phyloP scores from a whole-genome alignment of 1,284 basidiomycete genomes.

The Trichosporon coremiiforme region DNA sequence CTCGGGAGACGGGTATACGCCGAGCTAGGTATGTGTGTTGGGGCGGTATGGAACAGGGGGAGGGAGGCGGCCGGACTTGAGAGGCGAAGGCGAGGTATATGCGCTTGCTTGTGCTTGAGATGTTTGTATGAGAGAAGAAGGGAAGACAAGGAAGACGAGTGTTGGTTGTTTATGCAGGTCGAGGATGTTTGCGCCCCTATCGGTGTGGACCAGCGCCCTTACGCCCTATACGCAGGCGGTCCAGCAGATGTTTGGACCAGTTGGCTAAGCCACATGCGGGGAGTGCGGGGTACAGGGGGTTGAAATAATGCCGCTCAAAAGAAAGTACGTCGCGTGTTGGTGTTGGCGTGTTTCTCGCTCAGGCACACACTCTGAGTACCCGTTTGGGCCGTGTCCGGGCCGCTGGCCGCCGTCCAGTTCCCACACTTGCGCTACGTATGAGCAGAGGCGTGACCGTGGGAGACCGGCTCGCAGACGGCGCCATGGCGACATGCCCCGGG shows the following conservation, averaged over 20 bases:
- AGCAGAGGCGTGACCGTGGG: not conserved
- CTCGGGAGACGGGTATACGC: slow-evolving; percentile 1
- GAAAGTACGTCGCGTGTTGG: slow-evolving; percentile 1
- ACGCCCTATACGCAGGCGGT: not conserved
- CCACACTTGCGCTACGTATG: not conserved
- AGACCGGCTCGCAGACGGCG: not conserved
- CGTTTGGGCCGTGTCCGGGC: slow-evolving; percentile 14
- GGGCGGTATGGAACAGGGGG: not conserved
- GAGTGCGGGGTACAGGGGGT: slow-evolving; percentile 6
- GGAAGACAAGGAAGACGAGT: not conserved
- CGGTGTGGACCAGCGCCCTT: not conserved
- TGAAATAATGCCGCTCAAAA: not conserved
- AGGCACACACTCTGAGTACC: not conserved
- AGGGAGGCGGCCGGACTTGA: not conserved
- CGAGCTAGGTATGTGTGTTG: slow-evolving; percentile 2
- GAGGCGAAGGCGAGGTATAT: not conserved
- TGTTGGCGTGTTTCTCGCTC: not conserved
- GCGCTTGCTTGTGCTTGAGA: not conserved
- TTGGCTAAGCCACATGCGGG: slow-evolving; percentile 18
- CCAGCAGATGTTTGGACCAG: slow-evolving; percentile 3
- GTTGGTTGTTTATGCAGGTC: slow-evolving; percentile 7
- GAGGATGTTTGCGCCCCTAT: slow-evolving; percentile 2
- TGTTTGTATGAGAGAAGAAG: not conserved
- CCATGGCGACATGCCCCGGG: not conserved
- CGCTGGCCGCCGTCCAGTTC: not conserved